Base-by-base conservation (phyloP, 139 green algal genomes). In the Zygnema cylindricum region DNA sequence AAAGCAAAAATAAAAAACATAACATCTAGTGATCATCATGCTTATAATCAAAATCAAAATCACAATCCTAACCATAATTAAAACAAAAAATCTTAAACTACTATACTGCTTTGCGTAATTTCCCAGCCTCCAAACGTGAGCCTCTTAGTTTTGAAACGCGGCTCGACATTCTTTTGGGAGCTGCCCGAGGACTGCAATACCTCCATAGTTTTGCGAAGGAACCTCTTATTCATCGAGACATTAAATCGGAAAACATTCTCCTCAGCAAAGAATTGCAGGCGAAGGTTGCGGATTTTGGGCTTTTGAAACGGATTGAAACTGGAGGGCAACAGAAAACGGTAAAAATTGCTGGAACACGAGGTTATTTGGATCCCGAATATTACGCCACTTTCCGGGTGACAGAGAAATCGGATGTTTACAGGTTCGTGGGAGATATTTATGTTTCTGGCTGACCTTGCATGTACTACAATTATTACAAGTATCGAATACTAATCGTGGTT, bases 341-440 rank as follows among this genome's bases (percentile, higher is more conserved):
- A 3, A 54, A 88, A 38, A 63, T 89, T 3, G 84, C 84, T 41
- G 84, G 84, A 25, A 89, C 84, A 3, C 38, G 40, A 0, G 85
- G 85, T 30, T 90, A 90, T 76, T 33, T 90, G 38, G 85, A 86
- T 43, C 85, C 85, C 42, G 77, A 90, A 55, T 90, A 90, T 76
- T 87, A 90, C 33, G 42, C 43, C 38, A 82, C 77, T 49, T 82
- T 49, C 38, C 43, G 55, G 38, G 35, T 90, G 36, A 90, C 85
- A 0, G 81, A 39, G 0, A 90, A 90, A 2, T 49, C 38, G 35
- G 85, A 90, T 57, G 85, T 90, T 1, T 90, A 89, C 85, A 87
- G 73, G 40, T 89, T n/a, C n/a, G n/a, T n/a, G n/a, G n/a, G n/a
- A n/a, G n/a, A n/a, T n/a, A n/a, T n/a, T n/a, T n/a, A n/a, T n/a